Base-by-base conservation (phyloP, 768 basidiomycete genomes). In the Leccinum truebloodii region DNA sequence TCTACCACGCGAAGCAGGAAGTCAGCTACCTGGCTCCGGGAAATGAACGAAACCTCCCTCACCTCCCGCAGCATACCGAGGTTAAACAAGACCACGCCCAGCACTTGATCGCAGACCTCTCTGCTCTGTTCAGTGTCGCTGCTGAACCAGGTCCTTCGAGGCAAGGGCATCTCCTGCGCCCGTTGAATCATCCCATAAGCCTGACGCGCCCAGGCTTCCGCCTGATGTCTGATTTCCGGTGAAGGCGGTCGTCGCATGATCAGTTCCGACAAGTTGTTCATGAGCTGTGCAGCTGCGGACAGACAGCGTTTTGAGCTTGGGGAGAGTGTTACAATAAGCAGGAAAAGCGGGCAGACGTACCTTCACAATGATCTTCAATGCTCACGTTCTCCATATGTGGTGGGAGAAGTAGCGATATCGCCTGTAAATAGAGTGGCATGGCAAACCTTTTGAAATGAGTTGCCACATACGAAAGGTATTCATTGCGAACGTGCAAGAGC, bases 141-240 rank as follows among this genome's bases (percentile, higher is more conserved):
- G 10, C 50, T 52, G 32, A 72, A 64, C 70, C 70, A 71, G 7
- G 62, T 58, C 35, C 26, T 59, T 20, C 44, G 62, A 60, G 64
- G 63, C 55, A 60, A 48, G 5, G 71, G 64, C 37, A 24, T 50
- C 22, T 55, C 60, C 34, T 68, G 65, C 0, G 69, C 72, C 9
- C 67, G 64, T 44, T 76, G 71, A 39, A 79, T 71, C 32, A 75
- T 59, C 1, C 67, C 71, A 35, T 78, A 63, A 0, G 82, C 84
- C 64, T 84, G 83, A 34, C 75, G 77, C 5, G 86, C 84, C 86
- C 87, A 89, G 1, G 80, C 73, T 65, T 88, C 86, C 1, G 88
- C 87, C 58, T 77, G 76, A 44, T 72, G 69, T 30, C 78, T 65
- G 34, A 71, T 69, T 13, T 73, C 73, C 0, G 77, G 74, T 14